Percentiles rank a stretch among this genome's conserved stretches.
phyloP scores from a whole-genome alignment of 192 early-diverging fungal genomes.

The Mycoemilia scoparia region DNA sequence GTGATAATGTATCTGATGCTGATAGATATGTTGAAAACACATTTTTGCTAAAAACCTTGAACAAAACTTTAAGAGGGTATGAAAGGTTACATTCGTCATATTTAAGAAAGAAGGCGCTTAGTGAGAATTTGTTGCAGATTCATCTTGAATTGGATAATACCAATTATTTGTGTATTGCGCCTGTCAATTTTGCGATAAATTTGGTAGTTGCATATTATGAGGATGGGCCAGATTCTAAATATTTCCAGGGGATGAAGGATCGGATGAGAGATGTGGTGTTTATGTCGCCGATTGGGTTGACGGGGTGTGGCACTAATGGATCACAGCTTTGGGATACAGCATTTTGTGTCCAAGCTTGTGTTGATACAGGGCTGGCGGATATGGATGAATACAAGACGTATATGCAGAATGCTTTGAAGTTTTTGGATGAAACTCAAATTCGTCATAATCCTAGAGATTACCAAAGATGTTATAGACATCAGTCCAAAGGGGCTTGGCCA shows the following conservation, averaged over 20 bases:
- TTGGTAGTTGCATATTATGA: conserved; percentile 72
- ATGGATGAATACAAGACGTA: conserved; percentile 45
- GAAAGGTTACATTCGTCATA: conserved; percentile 41
- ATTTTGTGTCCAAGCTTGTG: conserved; percentile 65
- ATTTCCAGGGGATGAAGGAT: conserved; percentile 53
- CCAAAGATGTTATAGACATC: conserved; percentile 58
- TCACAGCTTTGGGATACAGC: conserved; percentile 94
- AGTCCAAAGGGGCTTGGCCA: conserved; percentile 86
- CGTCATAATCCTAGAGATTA: conserved; percentile 46
- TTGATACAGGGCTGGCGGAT: conserved; percentile 59
- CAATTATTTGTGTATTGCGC: conserved; percentile 73
- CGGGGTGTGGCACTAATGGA: conserved; percentile 92
- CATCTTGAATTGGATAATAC: conserved; percentile 81
- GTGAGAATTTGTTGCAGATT: conserved; percentile 62
- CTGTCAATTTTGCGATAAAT: conserved; percentile 88
- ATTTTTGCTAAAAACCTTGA: conserved; percentile 48
- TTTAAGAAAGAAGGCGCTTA: conserved; percentile 48
- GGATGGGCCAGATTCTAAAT: conserved; percentile 65
- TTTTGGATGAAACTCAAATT: conserved; percentile 79
- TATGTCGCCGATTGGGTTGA: conserved; percentile 79
- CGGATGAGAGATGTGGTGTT: conserved; percentile 78
- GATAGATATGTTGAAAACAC: conserved; percentile 82
- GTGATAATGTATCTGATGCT: conserved; percentile 60
- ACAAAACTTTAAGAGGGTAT: conserved; percentile 50
- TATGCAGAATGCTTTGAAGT: conserved; percentile 52